Base-by-base conservation (phyloP, 176 grass and related monocot genomes). In the Hordeum vulgare region DNA sequence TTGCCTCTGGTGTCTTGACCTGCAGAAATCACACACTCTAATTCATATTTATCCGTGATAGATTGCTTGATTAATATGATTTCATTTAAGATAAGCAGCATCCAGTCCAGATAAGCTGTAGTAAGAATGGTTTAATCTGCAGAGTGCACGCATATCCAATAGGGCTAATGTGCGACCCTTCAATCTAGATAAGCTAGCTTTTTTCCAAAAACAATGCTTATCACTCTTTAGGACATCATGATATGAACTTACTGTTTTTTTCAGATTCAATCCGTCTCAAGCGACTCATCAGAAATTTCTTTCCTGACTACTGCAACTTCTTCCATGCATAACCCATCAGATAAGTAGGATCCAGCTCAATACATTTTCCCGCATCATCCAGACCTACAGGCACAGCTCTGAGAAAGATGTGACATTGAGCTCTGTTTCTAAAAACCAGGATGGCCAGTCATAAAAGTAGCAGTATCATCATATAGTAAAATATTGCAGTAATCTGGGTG, bases 311-410 rank as follows among this genome's bases (percentile, higher is more conserved):
- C 42, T 37, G 41, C 41, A 88, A 41, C 80, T 63, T 77, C 64
- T 5, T 88, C 86, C 56, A 49, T 71, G 67, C 54, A 25, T 92
- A 87, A 72, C 90, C 76, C 23, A 84, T 92, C 39, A 88, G 14
- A 77, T 81, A 92, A n/a, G 76, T 80, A 44, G 84, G 84, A 86
- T 92, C 80, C 56, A 92, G 35, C 24, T 77, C 90, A 72, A 92
- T 80, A n/a, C 86, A 92, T 72, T 86, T 92, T 18, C 81, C 75
- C 17, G 86, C 86, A 81, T 92, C 90, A 41, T 81, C 77, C 18
- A 89, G 49, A 80, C 80, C 86, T 89, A 81, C 75, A 34, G 86
- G 44, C 9, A 89, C 71, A 66, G 65, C 76, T 73, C 90, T 87
- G 3, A 89, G 58, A 66, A 73, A 61, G n/a, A 82, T 92, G 57